Evolutionary conservation across 1,284 basidiomycete genomes (phyloP), one percentile per base, ranked within the genome.

Genomic region (Cystobasidiaceae sp.): DNA sequence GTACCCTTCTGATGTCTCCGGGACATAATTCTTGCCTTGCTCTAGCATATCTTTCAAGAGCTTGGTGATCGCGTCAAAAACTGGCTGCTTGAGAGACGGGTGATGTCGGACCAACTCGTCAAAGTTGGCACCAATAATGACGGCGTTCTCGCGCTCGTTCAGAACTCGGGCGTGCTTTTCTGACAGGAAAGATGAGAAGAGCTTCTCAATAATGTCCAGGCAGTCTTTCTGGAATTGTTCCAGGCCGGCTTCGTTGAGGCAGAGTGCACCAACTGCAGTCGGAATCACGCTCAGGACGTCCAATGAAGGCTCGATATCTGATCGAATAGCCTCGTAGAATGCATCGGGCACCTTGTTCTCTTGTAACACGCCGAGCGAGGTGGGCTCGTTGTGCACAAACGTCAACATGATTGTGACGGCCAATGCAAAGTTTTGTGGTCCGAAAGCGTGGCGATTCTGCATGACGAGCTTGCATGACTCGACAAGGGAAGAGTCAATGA

Each of bases 381-480:
- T 97, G 8, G 96, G 96, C 78, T 99, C 96, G 73, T 97, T 99
- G 81, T 99, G 94, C 17, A 98, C 87, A 76, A 99, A 97, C 0
- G 93, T 93, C 4, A 94, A 87, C 87, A 97, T 93, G 75, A 97
- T 90, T 78, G 94, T 94, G 81, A 97, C 91, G 1, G 91, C 91
- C 89, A 73, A 19, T 15, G 90, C 87, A 54, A 94, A 83, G 58
- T 96, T 85, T 71, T 86, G 88, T 0, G 90, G 83, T 2, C 96
- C 96, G 78, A 97, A 97, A 25, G 89, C 81, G 30, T 81, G 81
- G 28, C 89, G 83, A 72, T 92, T 82, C 72, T 89, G 84, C 72
- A 98, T 87, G 55, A 98, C 89, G 75, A 84, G 86, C 80, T 92
- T 92, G 75, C 96, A 82, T 0, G 90, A 92, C 73, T 85, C 84